Base-by-base conservation (phyloP, 208 protist species). In the Acanthamoeba comandoni region DNA sequence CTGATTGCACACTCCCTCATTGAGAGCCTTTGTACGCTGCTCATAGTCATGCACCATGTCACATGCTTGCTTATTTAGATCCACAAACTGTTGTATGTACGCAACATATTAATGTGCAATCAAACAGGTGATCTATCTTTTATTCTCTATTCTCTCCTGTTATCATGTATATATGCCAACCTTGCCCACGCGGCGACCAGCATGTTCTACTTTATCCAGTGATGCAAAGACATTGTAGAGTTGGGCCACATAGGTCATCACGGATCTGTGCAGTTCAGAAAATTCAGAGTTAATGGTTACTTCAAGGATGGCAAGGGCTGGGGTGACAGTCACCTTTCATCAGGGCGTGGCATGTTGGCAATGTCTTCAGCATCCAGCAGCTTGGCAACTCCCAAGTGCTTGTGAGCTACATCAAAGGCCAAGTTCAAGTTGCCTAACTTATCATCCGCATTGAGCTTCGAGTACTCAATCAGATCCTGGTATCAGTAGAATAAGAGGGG, bases 231-330 rank as follows among this genome's bases (percentile, higher is more conserved):
- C 53, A 65, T 95, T 73, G 95, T 95, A 96, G 86, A 93, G 92
- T 48, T 85, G 52, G 1, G 94, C 70, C 9, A 97, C 92, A 85
- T 96, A 97, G n/a, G 96, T 97, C 94, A 97, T 96, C 24, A 97
- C 91, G 11, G 95, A 97, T 19, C 91, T 55, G n/a, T n/a, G n/a
- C n/a, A n/a, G n/a, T n/a, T n/a, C n/a, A n/a, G n/a, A n/a, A n/a
- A n/a, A 3, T 12, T 91, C 73, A 49, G 29, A 57, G 13, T n/a
- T 17, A 0, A 92, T 22, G 71, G 87, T 92, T 24, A 86, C 87
- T 24, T 57, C 60, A 43, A 11, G 11, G 19, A 43, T 17, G 19
- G 65, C 31, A 43, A 11, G 65, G 65, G 65, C 13, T 26, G 65
- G 65, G 19, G 65, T 11, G 19, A 17, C n/a, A n/a, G n/a, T n/a